Conservation (phyloP, 73 alveolate species). For the Paramecium sonneborni region DNA sequence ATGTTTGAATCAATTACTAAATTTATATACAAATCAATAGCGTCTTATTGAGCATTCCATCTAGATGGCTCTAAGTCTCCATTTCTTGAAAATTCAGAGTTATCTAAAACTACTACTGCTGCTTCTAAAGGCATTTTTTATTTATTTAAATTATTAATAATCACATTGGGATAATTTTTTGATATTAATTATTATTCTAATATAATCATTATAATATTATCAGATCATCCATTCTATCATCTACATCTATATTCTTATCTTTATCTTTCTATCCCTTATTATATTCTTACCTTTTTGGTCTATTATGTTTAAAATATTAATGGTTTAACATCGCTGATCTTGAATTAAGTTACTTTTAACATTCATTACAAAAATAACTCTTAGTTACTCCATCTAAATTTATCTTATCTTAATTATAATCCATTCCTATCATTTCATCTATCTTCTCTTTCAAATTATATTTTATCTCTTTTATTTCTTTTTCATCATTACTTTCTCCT, state of each 20-base stretch:
- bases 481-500: not conserved
- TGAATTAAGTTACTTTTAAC: not conserved
- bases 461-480: not conserved
- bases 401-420: not conserved
- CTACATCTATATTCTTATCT: too few relatives aligned
- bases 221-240: too few relatives aligned
- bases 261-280: too few relatives aligned
- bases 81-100: slow-evolving; percentile 94
- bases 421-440: not conserved
- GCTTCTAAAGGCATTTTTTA: slow-evolving; percentile 71
- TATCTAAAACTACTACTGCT: slow-evolving; percentile 79
- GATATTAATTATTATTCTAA: too few relatives aligned
- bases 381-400: not conserved
- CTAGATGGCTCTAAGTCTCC: slow-evolving; percentile 95
- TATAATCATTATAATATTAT: too few relatives aligned
- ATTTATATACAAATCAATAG: slow-evolving; percentile 83
- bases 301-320: not conserved
- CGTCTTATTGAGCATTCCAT: slow-evolving; percentile 89
- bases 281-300: not conserved
- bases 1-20: slow-evolving; percentile 86
- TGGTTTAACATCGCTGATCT: not conserved
- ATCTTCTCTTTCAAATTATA: not conserved
- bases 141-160: not conserved
- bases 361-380: not conserved
- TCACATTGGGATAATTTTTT: slow-evolving; percentile 16